A percentile compares a stretch with the other conserved stretches of the same genome.
These are phyloP conservation scores for Chaetomiaceae sp. DNA, from an alignment of 2,329 filamentous ascomycete species.

Conservation along the genomic window DNA sequence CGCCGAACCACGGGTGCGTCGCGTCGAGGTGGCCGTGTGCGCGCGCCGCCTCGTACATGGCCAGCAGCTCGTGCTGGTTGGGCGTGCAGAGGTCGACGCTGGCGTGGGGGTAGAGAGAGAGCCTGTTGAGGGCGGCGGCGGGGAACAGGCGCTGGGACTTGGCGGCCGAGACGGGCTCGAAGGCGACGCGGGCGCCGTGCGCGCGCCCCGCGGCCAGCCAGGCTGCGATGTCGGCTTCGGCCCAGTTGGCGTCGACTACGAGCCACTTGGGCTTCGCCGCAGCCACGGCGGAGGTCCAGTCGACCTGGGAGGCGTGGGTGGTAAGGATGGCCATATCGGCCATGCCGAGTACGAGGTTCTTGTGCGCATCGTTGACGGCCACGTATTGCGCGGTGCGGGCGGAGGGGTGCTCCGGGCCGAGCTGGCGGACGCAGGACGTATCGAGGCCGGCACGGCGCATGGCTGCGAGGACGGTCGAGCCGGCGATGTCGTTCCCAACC, in stretches of 20 bases:
- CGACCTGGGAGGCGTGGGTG: slow-evolving; percentile 43
- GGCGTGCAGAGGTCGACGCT: slow-evolving; percentile 73
- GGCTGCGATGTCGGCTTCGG: slow-evolving; percentile 53
- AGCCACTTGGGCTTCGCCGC: slow-evolving; percentile 63
- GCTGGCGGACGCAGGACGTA: slow-evolving; percentile 54
- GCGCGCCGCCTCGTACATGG: slow-evolving; percentile 69
- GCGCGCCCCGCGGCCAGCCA: slow-evolving; percentile 60
- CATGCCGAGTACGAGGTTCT: slow-evolving; percentile 86
- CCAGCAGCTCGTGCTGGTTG: slow-evolving; percentile 72
- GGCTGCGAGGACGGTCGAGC: slow-evolving; percentile 62
- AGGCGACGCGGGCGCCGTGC: slow-evolving; percentile 57
- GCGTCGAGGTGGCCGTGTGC: slow-evolving; percentile 62
- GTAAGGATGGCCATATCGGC: slow-evolving; percentile 87
- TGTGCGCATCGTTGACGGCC: slow-evolving; percentile 76
- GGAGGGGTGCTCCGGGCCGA: slow-evolving; percentile 42
- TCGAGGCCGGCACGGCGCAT: slow-evolving; percentile 60
- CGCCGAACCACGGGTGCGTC: slow-evolving; percentile 67
- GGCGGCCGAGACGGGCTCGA: slow-evolving; percentile 80
- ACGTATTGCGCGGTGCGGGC: slow-evolving; percentile 84
- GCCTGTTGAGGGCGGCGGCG: slow-evolving; percentile 21
- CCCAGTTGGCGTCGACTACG: slow-evolving; percentile 86
- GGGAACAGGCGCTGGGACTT: slow-evolving; percentile 70
- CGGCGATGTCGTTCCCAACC: slow-evolving; percentile 73
- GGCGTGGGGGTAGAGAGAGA: slow-evolving; percentile 56
- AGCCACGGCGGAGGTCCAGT: slow-evolving; percentile 56